These are phyloP conservation scores for Cystobasidium pallidum DNA, from an alignment of 1,284 basidiomycete genomes.

Conservation along the genomic window DNA sequence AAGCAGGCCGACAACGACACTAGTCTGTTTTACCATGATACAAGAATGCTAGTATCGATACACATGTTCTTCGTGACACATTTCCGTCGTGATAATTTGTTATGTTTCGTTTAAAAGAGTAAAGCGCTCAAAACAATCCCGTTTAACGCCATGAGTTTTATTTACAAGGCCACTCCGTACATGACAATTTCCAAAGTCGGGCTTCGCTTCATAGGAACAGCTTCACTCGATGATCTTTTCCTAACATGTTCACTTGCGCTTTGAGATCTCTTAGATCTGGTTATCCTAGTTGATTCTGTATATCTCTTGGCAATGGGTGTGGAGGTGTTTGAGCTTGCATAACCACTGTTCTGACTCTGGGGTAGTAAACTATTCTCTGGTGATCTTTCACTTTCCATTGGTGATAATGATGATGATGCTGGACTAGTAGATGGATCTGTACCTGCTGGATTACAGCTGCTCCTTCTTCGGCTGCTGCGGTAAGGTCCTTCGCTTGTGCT, in stretches of 20 bases:
- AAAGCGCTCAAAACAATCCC: too few relatives aligned
- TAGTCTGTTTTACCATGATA: too few relatives aligned
- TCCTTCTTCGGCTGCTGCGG: neutral
- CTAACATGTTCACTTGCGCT: conserved; percentile 24
- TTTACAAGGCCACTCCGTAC: conserved; percentile 34
- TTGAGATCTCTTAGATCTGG: conserved; percentile 2
- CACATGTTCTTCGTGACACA: too few relatives aligned
- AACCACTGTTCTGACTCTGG: neutral
- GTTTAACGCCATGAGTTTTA: too few relatives aligned
- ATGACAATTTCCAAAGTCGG: conserved; percentile 37
- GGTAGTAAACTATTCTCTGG: neutral
- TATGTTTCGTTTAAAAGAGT: too few relatives aligned
- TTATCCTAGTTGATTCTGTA: neutral
- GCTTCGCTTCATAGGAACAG: conserved; percentile 18
- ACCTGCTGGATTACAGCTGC: neutral
- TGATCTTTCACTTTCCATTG: neutral
- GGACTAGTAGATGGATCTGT: neutral
- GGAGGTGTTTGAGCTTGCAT: neutral
- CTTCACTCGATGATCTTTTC: conserved; percentile 1
- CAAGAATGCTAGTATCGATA: too few relatives aligned
- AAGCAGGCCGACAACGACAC: too few relatives aligned
- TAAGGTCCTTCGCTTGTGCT: neutral
- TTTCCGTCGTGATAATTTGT: too few relatives aligned
- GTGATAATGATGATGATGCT: neutral
- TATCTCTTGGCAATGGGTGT: neutral